Percentiles rank a stretch among this genome's conserved stretches.
Conservation (phyloP, 2,329 filamentous ascomycete genomes). For the Cladobotryum mycophilum region DNA sequence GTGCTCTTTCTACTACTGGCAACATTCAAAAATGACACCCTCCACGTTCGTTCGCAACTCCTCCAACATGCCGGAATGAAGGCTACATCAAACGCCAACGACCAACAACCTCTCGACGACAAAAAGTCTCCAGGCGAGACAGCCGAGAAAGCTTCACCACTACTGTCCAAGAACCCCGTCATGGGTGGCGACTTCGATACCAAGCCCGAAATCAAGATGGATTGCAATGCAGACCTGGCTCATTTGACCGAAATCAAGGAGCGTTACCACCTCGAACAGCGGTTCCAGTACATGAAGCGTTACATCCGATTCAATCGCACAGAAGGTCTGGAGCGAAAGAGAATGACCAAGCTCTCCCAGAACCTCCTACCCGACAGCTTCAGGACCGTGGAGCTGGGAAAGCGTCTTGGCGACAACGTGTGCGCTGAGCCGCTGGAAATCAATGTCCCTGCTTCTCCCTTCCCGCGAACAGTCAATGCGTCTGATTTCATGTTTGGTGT, state of each 20-base stretch:
- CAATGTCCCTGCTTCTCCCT: slow-evolving; percentile 44
- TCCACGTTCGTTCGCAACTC: slow-evolving; percentile 36
- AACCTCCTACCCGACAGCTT: slow-evolving; percentile 43
- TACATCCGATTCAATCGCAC: slow-evolving; percentile 46
- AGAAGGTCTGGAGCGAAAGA: slow-evolving; percentile 42
- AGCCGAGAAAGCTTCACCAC: slow-evolving; percentile 7
- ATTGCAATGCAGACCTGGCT: slow-evolving; percentile 44
- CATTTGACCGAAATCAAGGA: slow-evolving; percentile 40
- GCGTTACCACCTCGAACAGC: slow-evolving; percentile 41
- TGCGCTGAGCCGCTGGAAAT: slow-evolving; percentile 47
- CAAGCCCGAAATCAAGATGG: slow-evolving; percentile 30
- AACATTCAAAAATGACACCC: slow-evolving; percentile 35
- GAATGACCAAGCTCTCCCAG: slow-evolving; percentile 45
- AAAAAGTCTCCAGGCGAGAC: background rate
- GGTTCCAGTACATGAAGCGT: slow-evolving; percentile 50
- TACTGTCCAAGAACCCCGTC: slow-evolving; percentile 12
- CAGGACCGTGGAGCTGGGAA: slow-evolving; percentile 42
- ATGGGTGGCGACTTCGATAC: slow-evolving; percentile 10
- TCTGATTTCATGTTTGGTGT: slow-evolving; percentile 55
- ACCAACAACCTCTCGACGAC: slow-evolving; percentile 26
- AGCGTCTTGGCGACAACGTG: slow-evolving; percentile 33
- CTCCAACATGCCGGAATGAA: slow-evolving; percentile 29
- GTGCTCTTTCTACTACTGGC: slow-evolving; percentile 37
- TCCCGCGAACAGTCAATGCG: slow-evolving; percentile 45
- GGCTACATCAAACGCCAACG: slow-evolving; percentile 18